Percentiles rank a stretch among this genome's conserved stretches.
Evolutionary conservation across 1,139 yeast species (phyloP).

Genomic region (Nematodospora anomalae): DNA sequence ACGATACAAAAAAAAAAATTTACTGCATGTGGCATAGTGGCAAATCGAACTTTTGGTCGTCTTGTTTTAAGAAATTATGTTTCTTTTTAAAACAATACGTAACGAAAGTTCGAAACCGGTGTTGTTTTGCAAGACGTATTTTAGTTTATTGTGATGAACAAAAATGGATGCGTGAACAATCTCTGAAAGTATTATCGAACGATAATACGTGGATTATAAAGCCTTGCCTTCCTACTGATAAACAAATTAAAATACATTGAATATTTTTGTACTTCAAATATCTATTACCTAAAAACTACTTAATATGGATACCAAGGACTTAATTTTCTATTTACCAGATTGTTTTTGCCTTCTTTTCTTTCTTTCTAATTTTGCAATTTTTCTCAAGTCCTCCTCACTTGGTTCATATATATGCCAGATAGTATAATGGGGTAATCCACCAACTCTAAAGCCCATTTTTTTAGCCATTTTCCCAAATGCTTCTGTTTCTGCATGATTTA

Average conservation of each 20-base stretch:
- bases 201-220: constrained; percentile 45
- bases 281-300: constrained; percentile 4
- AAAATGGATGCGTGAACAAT: constrained; percentile 53
- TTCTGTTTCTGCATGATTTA: constrained; percentile 90
- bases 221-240: constrained; percentile 56
- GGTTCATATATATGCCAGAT: constrained; percentile 89
- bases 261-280: constrained; percentile 3
- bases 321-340: constrained; percentile 11
- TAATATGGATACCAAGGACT: not conserved
- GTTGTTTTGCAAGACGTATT: not conserved
- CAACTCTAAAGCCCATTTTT: constrained; percentile 75
- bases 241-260: constrained; percentile 7
- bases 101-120: not conserved
- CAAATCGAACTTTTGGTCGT: not conserved
- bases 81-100: not conserved
- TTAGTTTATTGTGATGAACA: constrained; percentile 36
- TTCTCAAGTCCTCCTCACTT: constrained; percentile 83
- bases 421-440: constrained; percentile 87
- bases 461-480: constrained; percentile 89
- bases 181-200: constrained; percentile 46
- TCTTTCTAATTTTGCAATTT: constrained; percentile 71
- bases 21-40: constrained; percentile 6
- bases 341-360: constrained; percentile 52
- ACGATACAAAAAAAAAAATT: too few relatives aligned
- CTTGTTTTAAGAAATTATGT: not conserved